These are phyloP conservation scores for Acidomyces sp. DNA, from an alignment of 495 filamentous ascomycete genomes.

Conservation along the genomic window DNA sequence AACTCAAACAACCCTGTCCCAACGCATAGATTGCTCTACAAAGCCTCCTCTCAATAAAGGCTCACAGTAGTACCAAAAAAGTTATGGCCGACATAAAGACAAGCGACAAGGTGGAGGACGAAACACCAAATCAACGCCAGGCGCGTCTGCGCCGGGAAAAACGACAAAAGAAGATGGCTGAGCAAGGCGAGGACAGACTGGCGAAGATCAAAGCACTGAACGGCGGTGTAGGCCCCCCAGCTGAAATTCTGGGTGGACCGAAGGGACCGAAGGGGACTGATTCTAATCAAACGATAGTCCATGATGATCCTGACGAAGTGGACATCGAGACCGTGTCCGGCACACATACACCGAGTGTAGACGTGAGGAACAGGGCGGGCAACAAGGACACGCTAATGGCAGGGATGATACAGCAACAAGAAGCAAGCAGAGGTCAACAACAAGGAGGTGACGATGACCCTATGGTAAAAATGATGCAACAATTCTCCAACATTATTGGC, in stretches of 20 bases:
- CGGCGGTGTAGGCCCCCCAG: slow-evolving; percentile 35
- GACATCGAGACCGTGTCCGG: slow-evolving; percentile 49
- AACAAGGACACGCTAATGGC: neutral
- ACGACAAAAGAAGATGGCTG: slow-evolving; percentile 78
- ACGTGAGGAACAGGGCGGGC: neutral
- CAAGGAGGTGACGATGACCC: slow-evolving; percentile 34
- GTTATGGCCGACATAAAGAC: too few species aligned
- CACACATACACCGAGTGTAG: slow-evolving; percentile 16
- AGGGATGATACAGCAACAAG: slow-evolving; percentile 10
- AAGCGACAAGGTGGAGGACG: too few species aligned
- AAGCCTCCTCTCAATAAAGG: too few species aligned
- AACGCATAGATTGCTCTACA: too few species aligned
- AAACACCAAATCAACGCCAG: slow-evolving; percentile 51
- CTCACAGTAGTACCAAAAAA: too few species aligned
- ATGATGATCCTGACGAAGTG: slow-evolving; percentile 60
- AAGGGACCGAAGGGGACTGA: neutral
- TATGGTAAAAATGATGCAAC: slow-evolving; percentile 47
- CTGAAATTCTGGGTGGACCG: slow-evolving; percentile 20
- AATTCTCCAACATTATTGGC: slow-evolving; percentile 40
- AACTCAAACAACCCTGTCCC: too few species aligned
- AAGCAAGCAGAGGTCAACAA: slow-evolving; percentile 19
- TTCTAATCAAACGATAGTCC: slow-evolving; percentile 13
- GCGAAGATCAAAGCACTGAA: slow-evolving; percentile 72
- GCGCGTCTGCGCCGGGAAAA: slow-evolving; percentile 79
- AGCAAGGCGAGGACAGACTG: slow-evolving; percentile 63